Base-by-base conservation (phyloP, 2,329 filamentous ascomycete species). In the Fusarium devonianum region DNA sequence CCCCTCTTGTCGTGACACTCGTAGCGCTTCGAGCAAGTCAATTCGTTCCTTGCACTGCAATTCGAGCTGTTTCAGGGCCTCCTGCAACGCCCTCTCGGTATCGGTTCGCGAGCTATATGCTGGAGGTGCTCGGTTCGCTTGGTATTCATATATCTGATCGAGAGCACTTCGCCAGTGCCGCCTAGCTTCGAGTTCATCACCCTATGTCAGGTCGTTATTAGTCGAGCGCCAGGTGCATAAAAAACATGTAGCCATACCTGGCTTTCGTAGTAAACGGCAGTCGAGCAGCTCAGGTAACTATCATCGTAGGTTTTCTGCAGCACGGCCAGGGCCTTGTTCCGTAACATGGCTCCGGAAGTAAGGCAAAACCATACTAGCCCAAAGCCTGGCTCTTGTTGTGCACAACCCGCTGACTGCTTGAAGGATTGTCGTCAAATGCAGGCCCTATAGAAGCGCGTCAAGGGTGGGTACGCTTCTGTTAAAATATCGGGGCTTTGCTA, bases 231-330 rank as follows among this genome's bases (percentile, higher is more conserved):
- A 41, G 25, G 11, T 17, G 18, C 14, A 17, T 28, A 16, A 38
- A n/a, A 35, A 41, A 16, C n/a, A 16, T 34, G 5, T 17, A 13
- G 40, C 60, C 64, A 44, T 75, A 95, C 92, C 84, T 95, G 88
- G 70, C 88, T 85, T 76, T 99, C 94, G 72, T 96, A 97, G 75
- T 96, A 97, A 42, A 96, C 90, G 28, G 93, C 93, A 2, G 92
- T 97, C 11, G 92, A 97, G 74, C 92, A 97, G 69, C 88, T 92
- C 64, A 97, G 76, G 75, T 96, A 97, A 73, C 89, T 92, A 73
- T 97, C 92, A 76, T 97, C 93, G 75, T 97, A 97, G 46, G 92
- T 96, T 82, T 96, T 97, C 76, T 97, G 93, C 72, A 97, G 85
- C 56, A 86, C 85, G 73, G 88, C 85, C 68, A 86, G 80, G 56